A percentile compares a stretch with the other conserved stretches of the same genome.
Conservation (phyloP, 2,329 filamentous ascomycete genomes). For the Cercospora brassicicola region DNA sequence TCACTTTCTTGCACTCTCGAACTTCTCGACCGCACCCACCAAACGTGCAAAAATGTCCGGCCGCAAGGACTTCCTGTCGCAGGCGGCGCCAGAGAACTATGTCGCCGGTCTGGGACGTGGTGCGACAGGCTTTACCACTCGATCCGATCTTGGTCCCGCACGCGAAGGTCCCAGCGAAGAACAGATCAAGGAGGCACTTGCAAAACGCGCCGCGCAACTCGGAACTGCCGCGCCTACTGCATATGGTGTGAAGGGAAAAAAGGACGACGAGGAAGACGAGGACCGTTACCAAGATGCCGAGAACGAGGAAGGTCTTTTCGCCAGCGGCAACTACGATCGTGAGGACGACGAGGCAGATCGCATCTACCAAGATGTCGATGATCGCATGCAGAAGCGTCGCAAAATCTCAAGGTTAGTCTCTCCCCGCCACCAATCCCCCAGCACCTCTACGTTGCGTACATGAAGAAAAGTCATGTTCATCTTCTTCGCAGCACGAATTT, state of each 20-base stretch:
- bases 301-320: slow-evolving; percentile 93
- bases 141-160: slow-evolving; percentile 92
- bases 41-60: slow-evolving; percentile 53
- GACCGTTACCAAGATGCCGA: slow-evolving; percentile 92
- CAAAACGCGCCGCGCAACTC: slow-evolving; percentile 84
- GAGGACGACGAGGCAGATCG: slow-evolving; percentile 97
- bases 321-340: slow-evolving; percentile 91
- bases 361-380: slow-evolving; percentile 93
- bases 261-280: slow-evolving; percentile 73
- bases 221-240: slow-evolving; percentile 69
- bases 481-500: slow-evolving; percentile 48
- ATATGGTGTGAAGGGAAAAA: slow-evolving; percentile 68
- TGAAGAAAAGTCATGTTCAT: slow-evolving; percentile 37
- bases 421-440: slow-evolving; percentile 23
- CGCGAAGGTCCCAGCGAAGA: slow-evolving; percentile 94
- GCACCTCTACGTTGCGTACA: slow-evolving; percentile 17
- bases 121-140: slow-evolving; percentile 95
- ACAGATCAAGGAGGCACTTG: slow-evolving; percentile 96
- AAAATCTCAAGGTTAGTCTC: slow-evolving; percentile 79
- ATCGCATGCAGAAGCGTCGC: slow-evolving; percentile 90
- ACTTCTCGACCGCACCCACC: neutral
- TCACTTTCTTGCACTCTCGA: neutral
- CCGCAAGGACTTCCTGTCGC: slow-evolving; percentile 82
- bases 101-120: slow-evolving; percentile 96
- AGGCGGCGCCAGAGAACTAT: slow-evolving; percentile 64